Conservation (phyloP, 2,329 filamentous ascomycete species). For the Biscogniauxia mediterranea region DNA sequence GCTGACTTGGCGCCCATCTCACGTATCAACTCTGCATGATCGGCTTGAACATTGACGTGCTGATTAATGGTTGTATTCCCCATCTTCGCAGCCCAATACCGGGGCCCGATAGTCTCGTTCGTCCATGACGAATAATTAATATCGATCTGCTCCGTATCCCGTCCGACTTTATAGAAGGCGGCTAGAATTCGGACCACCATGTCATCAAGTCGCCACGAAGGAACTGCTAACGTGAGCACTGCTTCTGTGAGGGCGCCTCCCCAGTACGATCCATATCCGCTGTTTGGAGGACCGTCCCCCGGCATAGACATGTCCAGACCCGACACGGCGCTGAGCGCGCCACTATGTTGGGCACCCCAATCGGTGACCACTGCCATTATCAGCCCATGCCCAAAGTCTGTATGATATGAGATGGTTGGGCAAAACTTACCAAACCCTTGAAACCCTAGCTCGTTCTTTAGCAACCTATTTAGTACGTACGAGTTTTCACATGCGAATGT, state of each 20-base stretch:
- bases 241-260: conserved; percentile 27
- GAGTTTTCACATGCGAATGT: conserved; percentile 78
- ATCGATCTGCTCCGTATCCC: conserved; percentile 45
- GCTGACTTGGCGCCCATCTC: conserved; percentile 77
- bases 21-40: conserved; percentile 71
- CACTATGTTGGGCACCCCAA: conserved; percentile 72
- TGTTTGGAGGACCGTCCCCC: conserved; percentile 27
- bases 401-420: neutral
- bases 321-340: conserved; percentile 38
- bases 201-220: conserved; percentile 53
- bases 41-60: conserved; percentile 72
- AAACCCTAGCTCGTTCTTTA: conserved; percentile 78
- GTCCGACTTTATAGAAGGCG: conserved; percentile 63
- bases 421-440: conserved; percentile 66
- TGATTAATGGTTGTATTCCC: conserved; percentile 69
- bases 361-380: conserved; percentile 54
- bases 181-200: conserved; percentile 82
- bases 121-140: conserved; percentile 92
- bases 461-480: conserved; percentile 67
- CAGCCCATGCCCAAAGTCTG: neutral
- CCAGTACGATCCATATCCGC: conserved; percentile 30
- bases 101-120: conserved; percentile 66
- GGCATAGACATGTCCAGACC: conserved; percentile 48
- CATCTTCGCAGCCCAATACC: conserved; percentile 61
- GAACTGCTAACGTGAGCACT: conserved; percentile 16